Percentiles rank a stretch among this genome's conserved stretches.
phyloP scores from a whole-genome alignment of 1,284 basidiomycete species.

The Rhizopogon hawkerae region DNA sequence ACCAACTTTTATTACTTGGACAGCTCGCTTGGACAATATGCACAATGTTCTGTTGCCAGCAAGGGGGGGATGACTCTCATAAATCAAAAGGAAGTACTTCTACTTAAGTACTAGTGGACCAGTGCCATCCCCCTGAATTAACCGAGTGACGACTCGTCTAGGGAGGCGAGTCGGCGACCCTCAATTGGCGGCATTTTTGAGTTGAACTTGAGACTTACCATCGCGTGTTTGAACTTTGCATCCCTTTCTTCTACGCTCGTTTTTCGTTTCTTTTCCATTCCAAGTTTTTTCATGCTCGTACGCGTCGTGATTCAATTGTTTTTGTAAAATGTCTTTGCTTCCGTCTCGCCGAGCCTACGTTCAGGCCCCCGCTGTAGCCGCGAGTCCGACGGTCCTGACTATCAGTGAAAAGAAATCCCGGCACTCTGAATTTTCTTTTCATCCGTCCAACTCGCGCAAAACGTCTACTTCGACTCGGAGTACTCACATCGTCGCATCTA shows the following conservation, averaged over 20 bases:
- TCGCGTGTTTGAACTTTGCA: not conserved
- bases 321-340: conserved; percentile 14
- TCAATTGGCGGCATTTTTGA: not conserved
- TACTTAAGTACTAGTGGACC: not conserved
- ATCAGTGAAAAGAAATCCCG: conserved; percentile 15
- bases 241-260: not conserved
- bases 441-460: conserved; percentile 4
- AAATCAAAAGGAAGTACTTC: not conserved
- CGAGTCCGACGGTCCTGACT: conserved; percentile 16
- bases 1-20: not conserved
- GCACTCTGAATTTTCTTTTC: conserved; percentile 18
- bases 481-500: conserved; percentile 1
- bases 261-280: not conserved
- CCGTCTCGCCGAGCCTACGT: conserved; percentile 17
- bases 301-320: conserved; percentile 5
- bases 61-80: too few relatives aligned
- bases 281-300: conserved; percentile 1
- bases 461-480: conserved; percentile 5
- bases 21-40: not conserved
- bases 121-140: not conserved
- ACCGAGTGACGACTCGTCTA: conserved; percentile 2
- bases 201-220: not conserved
- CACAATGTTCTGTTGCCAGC: not conserved
- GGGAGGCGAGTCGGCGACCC: conserved; percentile 1
- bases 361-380: conserved; percentile 24